Evolutionary conservation across 345 rosid genomes (phyloP).

Genomic region (Salix suchowensis): DNA sequence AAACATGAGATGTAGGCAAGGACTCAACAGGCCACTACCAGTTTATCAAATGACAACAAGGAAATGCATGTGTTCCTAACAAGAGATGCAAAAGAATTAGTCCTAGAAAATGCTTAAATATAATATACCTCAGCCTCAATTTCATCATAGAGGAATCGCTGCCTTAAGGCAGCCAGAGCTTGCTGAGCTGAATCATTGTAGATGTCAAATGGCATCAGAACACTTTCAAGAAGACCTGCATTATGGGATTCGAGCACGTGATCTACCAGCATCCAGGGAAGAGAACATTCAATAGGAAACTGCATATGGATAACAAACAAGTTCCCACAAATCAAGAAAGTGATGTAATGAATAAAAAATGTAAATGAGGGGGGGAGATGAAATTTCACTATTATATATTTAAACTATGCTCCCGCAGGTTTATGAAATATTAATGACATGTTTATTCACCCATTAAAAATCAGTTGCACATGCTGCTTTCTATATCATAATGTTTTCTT

Average conservation of each 20-base stretch:
- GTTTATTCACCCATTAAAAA: not conserved
- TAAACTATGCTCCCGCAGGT: slow-evolving; percentile 1
- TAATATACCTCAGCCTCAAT: slow-evolving; percentile 91
- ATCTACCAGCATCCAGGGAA: slow-evolving; percentile 98
- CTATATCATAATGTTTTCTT: not conserved
- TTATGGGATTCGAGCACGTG: slow-evolving; percentile 75
- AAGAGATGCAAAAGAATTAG: slow-evolving; percentile 4
- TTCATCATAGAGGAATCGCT: slow-evolving; percentile 97
- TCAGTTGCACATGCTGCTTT: not conserved
- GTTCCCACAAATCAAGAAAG: slow-evolving; percentile 4
- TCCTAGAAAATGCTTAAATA: not conserved
- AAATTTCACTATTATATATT: not conserved
- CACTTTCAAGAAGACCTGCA: slow-evolving; percentile 88
- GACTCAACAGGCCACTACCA: not conserved
- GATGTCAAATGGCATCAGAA: slow-evolving; percentile 86
- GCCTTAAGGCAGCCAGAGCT: slow-evolving; percentile 77
- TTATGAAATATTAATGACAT: not conserved
- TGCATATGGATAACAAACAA: slow-evolving; percentile 22
- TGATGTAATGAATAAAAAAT: not conserved
- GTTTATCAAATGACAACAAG: not conserved
- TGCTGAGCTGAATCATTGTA: slow-evolving; percentile 99
- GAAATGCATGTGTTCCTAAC: not conserved
- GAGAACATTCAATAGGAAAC: slow-evolving; percentile 98
- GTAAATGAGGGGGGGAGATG: not conserved
- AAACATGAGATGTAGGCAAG: not conserved